A percentile compares a stretch with the other conserved stretches of the same genome.
Evolutionary conservation across 2,329 filamentous ascomycete genomes (phyloP).

Genomic region (Cytospora piceae): DNA sequence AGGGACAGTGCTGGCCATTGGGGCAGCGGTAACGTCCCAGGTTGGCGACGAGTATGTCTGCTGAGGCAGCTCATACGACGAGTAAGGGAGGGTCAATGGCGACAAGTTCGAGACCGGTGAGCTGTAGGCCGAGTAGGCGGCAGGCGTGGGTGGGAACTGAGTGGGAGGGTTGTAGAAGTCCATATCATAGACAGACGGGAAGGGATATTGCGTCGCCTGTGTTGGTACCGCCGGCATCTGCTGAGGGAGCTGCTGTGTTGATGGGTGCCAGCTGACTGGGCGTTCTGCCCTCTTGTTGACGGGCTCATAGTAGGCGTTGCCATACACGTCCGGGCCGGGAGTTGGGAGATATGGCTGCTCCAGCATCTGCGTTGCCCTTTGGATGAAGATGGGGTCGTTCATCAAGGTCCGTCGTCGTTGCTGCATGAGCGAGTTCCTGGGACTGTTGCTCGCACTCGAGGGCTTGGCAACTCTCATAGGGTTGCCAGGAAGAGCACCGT

Average conservation of each 20-base stretch:
- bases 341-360: constrained; percentile 49
- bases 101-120: constrained; percentile 61
- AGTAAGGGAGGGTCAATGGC: constrained; percentile 54
- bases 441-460: constrained; percentile 70
- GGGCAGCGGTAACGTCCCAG: constrained; percentile 39
- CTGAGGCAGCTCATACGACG: constrained; percentile 41
- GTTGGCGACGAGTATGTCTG: constrained; percentile 45
- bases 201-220: constrained; percentile 44
- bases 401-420: constrained; percentile 61
- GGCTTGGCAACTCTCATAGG: constrained; percentile 67
- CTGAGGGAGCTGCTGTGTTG: constrained; percentile 50
- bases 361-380: constrained; percentile 51
- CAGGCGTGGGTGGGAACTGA: constrained; percentile 57
- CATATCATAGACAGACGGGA: constrained; percentile 46
- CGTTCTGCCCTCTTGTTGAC: constrained; percentile 51
- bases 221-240: constrained; percentile 36
- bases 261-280: constrained; percentile 78
- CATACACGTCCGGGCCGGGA: constrained; percentile 39
- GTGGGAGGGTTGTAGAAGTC: constrained; percentile 42
- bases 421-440: constrained; percentile 55
- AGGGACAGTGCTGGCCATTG: constrained; percentile 14
- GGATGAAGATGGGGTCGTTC: constrained; percentile 51
- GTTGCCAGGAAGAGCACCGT: constrained; percentile 52
- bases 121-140: constrained; percentile 60
- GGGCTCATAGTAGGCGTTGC: constrained; percentile 39